Conservation (phyloP, 345 rosid species). For the Turritis glabra region DNA sequence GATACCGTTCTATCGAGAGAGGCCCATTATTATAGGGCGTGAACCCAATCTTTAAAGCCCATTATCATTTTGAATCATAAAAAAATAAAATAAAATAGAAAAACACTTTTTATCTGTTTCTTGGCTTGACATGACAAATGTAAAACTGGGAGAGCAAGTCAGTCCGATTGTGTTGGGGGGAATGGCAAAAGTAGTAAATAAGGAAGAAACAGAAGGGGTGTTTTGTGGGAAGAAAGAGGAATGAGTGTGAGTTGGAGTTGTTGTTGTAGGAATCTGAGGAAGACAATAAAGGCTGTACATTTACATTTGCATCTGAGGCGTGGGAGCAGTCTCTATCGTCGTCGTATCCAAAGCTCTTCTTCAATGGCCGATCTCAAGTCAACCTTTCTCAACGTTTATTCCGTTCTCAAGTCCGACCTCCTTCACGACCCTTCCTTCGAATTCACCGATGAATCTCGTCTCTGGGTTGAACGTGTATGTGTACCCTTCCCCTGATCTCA, state of each 20-base stretch:
- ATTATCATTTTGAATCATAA: not conserved
- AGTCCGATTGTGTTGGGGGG: conserved; percentile 2
- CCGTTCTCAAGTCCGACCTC: conserved; percentile 66
- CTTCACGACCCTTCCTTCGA: conserved; percentile 84
- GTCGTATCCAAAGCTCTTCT: conserved; percentile 23
- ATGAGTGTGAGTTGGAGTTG: conserved; percentile 25
- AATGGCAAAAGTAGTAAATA: conserved; percentile 22
- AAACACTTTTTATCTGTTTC: not conserved
- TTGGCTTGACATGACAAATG: not conserved
- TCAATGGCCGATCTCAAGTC: conserved; percentile 80
- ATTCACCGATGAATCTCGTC: conserved; percentile 69
- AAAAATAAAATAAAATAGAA: not conserved
- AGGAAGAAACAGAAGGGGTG: not conserved
- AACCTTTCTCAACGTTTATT: conserved; percentile 59
- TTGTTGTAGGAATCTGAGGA: conserved; percentile 32
- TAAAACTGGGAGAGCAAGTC: not conserved
- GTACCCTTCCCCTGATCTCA: not conserved
- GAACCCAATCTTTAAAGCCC: not conserved
- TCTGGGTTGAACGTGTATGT: conserved; percentile 72
- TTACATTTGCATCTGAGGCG: conserved; percentile 25
- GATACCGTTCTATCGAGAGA: not conserved
- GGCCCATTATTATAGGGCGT: not conserved
- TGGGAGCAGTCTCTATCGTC: conserved; percentile 23
- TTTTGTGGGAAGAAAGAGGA: not conserved
- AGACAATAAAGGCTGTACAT: conserved; percentile 17